phyloP scores from a whole-genome alignment of 1,139 yeast genomes.

The Scheffersomyces insectosa region DNA sequence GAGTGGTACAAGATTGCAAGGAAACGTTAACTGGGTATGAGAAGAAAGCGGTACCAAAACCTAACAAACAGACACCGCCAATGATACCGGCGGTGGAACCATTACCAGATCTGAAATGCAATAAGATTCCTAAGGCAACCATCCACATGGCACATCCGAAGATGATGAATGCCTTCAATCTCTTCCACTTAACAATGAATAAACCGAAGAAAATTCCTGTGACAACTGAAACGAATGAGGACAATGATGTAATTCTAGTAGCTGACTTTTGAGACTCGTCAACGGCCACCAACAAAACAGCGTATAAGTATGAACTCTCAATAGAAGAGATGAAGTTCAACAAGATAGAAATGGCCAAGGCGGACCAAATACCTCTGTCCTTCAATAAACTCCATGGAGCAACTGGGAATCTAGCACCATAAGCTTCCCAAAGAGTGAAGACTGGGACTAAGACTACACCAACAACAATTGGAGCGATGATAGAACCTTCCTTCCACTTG shows the following conservation, averaged over 20 bases:
- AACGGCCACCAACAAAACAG: conserved; percentile 37
- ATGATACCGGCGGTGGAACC: conserved; percentile 33
- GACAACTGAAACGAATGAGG: conserved; percentile 35
- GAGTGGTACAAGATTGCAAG: conserved; percentile 34
- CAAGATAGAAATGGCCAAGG: conserved; percentile 27
- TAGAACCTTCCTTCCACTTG: conserved; percentile 31
- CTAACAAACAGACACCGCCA: conserved; percentile 34
- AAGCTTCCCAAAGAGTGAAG: conserved; percentile 33
- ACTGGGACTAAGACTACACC: conserved; percentile 38
- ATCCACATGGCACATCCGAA: conserved; percentile 38
- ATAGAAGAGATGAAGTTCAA: conserved; percentile 32
- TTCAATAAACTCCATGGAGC: conserved; percentile 32
- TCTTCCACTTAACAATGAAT: conserved; percentile 27
- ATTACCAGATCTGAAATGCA: conserved; percentile 33
- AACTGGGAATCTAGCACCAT: conserved; percentile 31
- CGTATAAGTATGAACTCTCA: conserved; percentile 33
- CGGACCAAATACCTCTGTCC: conserved; percentile 41
- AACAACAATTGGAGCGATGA: conserved; percentile 38
- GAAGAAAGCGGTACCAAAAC: conserved; percentile 41
- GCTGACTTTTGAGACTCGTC: conserved; percentile 34
- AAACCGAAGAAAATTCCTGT: conserved; percentile 37
- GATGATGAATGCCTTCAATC: conserved; percentile 33
- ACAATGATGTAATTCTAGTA: conserved; percentile 32
- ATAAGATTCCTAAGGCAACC: conserved; percentile 35
- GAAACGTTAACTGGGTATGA: conserved; percentile 35